These are phyloP conservation scores for Talaromyces sp. DNA, from an alignment of 2,329 filamentous ascomycete genomes.

Conservation along the genomic window DNA sequence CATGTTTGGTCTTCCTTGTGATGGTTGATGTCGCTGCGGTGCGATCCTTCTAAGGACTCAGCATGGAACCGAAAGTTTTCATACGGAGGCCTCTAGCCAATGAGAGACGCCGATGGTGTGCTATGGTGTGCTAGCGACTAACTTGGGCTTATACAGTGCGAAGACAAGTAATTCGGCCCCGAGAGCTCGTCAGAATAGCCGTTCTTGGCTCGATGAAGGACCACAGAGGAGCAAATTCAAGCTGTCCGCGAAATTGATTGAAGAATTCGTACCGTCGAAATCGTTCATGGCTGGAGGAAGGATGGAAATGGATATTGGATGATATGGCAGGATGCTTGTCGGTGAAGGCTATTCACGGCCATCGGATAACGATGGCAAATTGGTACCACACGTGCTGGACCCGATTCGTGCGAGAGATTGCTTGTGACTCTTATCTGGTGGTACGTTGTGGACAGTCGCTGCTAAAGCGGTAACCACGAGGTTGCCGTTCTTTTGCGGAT, in stretches of 20 bases:
- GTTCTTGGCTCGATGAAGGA: background rate
- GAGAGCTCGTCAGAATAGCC: background rate
- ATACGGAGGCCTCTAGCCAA: background rate
- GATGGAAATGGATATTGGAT: background rate
- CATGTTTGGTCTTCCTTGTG: background rate
- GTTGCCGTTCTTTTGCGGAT: background rate
- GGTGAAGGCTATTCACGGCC: background rate
- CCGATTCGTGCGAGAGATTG: background rate
- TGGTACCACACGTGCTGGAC: slow-evolving; percentile 6
- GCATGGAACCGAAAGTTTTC: background rate
- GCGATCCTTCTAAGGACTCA: background rate
- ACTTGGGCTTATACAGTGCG: background rate
- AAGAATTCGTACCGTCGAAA: background rate
- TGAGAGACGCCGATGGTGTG: slow-evolving; percentile 1
- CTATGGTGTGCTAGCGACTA: slow-evolving; percentile 2
- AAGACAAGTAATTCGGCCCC: background rate
- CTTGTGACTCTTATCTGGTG: slow-evolving; percentile 1
- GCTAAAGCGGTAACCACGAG: background rate
- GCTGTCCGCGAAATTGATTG: background rate
- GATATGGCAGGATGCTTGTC: background rate
- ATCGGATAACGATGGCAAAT: background rate
- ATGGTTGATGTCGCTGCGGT: slow-evolving; percentile 2
- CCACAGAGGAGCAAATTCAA: background rate
- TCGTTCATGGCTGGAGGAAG: background rate
- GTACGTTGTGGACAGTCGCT: background rate